A percentile compares a stretch with the other conserved stretches of the same genome.
Conservation (phyloP, 306 rosid species). For the Astragalus membranaceus region DNA sequence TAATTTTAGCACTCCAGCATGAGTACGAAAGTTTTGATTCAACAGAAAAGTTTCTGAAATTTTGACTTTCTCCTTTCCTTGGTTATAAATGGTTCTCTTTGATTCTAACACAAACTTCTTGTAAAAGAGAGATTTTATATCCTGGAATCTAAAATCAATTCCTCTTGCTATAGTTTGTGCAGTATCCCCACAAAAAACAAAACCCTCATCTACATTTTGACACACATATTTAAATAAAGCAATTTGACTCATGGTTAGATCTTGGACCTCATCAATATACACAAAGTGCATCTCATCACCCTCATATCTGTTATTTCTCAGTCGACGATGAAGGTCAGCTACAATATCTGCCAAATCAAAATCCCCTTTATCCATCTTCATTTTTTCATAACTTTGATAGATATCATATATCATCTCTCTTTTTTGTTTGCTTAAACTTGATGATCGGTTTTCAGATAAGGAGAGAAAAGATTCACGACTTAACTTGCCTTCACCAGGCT, state of each 20-base stretch:
- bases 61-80: constrained; percentile 35
- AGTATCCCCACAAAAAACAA: constrained; percentile 79
- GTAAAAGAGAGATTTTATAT: constrained; percentile 55
- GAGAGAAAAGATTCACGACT: constrained; percentile 37
- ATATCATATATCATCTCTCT: constrained; percentile 53
- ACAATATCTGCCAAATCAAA: constrained; percentile 78
- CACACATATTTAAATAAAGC: constrained; percentile 63
- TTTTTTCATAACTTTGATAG: constrained; percentile 52
- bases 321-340: constrained; percentile 49
- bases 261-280: constrained; percentile 84
- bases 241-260: constrained; percentile 73
- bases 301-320: constrained; percentile 28
- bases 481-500: constrained; percentile 37
- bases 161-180: constrained; percentile 86
- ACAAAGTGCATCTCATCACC: constrained; percentile 57
- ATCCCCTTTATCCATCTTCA: constrained; percentile 56
- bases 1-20: constrained; percentile 60
- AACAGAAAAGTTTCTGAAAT: constrained; percentile 43
- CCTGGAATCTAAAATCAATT: constrained; percentile 71
- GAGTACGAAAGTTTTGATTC: constrained; percentile 72
- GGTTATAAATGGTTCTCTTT: background rate
- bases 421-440: constrained; percentile 33
- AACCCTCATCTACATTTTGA: constrained; percentile 69
- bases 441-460: constrained; percentile 35
- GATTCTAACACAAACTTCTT: constrained; percentile 48